Base-by-base conservation (phyloP, 208 protist genomes). In the Trypanosoma scelopori region DNA sequence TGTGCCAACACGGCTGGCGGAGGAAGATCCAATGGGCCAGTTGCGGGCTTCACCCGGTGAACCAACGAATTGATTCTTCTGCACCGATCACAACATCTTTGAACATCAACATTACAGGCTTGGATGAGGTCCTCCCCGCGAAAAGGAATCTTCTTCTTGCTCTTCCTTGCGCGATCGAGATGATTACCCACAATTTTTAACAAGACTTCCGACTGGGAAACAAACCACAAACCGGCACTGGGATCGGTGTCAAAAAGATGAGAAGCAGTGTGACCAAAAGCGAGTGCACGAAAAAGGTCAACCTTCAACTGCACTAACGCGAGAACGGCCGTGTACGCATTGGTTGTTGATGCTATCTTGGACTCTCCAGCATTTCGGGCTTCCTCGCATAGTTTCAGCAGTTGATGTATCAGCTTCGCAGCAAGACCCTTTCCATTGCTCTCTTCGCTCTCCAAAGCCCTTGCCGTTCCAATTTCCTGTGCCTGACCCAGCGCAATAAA, bases 51-150 rank as follows among this genome's bases (percentile, higher is more conserved):
- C 18, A 65, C 76, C 18, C 72, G 71, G 27, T 87, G 75, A 25
- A 89, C 82, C 20, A 92, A 42, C 5, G 82, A 80, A 46, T 92
- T 88, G 20, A 90, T 81, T 50, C 66, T 82, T 27, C 35, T 71
- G 28, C 84, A 58, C 1, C 76, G 69, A 45, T 90, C 76, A 13
- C 37, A 50, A 59, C 85, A 90, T 55, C 69, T 71, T 20, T 63
- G 61, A 1, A 85, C 32, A 7, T 49, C 68, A 30, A 46, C 41
- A 22, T 51, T 60, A 55, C 76, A 79, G 28, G 65, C 39, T 11
- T 75, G 69, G 6, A 92, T 50, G 43, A 87, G 68, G 12, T 67
- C 56, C 20, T 83, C 76, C 0, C 63, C 58, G 27, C 66, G 55
- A 71, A 70, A 84, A 5, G 72, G 67, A 25, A 81, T 55, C 27